Conservation (phyloP, 2,329 filamentous ascomycete species). For the Venturiaceae sp. region DNA sequence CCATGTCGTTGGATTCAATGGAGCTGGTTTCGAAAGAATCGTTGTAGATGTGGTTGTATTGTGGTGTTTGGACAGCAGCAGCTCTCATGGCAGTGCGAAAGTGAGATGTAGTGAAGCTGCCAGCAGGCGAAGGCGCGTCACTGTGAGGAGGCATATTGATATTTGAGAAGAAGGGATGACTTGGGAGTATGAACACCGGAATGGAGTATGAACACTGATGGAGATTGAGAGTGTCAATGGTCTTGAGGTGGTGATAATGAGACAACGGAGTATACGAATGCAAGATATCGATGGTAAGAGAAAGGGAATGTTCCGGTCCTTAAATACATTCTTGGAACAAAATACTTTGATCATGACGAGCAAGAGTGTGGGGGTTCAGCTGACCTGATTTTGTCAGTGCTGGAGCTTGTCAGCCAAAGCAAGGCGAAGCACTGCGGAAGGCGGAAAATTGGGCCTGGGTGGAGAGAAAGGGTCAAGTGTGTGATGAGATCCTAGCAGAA, state of each 20-base stretch:
- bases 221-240: not conserved
- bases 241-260: not conserved
- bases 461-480: not conserved
- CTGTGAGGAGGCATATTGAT: conserved; percentile 10
- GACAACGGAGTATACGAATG: not conserved
- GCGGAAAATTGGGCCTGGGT: conserved; percentile 5
- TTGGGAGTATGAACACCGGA: not conserved
- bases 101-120: conserved; percentile 9
- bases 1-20: conserved; percentile 22
- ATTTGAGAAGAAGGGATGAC: not conserved
- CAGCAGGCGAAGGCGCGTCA: conserved; percentile 9
- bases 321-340: not conserved
- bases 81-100: conserved; percentile 7
- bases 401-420: not conserved
- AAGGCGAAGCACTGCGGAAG: not conserved
- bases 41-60: conserved; percentile 21
- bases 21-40: conserved; percentile 27
- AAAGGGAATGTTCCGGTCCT: not conserved
- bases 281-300: not conserved
- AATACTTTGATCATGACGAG: not conserved
- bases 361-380: conserved; percentile 1
- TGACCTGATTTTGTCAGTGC: not conserved
- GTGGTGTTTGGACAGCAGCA: conserved; percentile 20
- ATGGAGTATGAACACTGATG: not conserved
- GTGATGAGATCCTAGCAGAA: not conserved